Percentiles rank a stretch among this genome's conserved stretches.
phyloP scores from a whole-genome alignment of 2,329 filamentous ascomycete species.

The Diaporthe vaccinii region DNA sequence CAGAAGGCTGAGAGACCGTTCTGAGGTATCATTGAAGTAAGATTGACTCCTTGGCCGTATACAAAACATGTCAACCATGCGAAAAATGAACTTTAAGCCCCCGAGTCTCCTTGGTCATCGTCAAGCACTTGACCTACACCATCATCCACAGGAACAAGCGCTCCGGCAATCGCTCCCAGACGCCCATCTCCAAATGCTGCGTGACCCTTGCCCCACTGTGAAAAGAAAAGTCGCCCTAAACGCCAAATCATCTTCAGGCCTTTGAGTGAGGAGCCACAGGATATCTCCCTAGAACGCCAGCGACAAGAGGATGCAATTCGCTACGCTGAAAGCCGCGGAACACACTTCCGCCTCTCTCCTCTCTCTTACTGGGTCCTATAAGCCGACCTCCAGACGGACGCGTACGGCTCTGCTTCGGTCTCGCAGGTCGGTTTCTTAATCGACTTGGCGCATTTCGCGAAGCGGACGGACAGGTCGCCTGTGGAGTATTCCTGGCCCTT shows the following conservation, averaged over 20 bases:
- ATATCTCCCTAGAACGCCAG: not conserved
- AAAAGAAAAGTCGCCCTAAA: conserved; percentile 18
- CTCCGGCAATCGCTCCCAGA: conserved; percentile 4
- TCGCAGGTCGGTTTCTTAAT: conserved; percentile 73
- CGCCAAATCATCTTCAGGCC: not conserved
- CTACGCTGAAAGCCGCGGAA: not conserved
- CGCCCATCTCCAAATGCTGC: conserved; percentile 11
- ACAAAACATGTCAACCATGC: conserved; percentile 22
- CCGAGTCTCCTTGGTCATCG: not conserved
- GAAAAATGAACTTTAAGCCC: not conserved
- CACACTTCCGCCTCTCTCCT: too few relatives aligned
- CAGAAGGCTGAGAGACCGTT: not conserved
- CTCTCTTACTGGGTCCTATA: conserved; percentile 62
- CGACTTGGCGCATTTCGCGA: conserved; percentile 77
- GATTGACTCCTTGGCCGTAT: conserved; percentile 26
- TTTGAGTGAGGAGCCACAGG: not conserved
- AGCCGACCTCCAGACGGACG: conserved; percentile 60
- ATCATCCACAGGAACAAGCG: not conserved
- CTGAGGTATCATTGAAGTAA: conserved; percentile 18
- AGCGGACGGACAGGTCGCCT: conserved; percentile 87
- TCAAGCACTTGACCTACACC: not conserved
- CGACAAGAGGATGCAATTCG: not conserved
- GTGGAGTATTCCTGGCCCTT: conserved; percentile 79
- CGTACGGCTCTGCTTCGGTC: conserved; percentile 73
- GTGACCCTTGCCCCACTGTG: not conserved